Base-by-base conservation (phyloP, 164 flowering plant species). In the Paratinospora sagittata region DNA sequence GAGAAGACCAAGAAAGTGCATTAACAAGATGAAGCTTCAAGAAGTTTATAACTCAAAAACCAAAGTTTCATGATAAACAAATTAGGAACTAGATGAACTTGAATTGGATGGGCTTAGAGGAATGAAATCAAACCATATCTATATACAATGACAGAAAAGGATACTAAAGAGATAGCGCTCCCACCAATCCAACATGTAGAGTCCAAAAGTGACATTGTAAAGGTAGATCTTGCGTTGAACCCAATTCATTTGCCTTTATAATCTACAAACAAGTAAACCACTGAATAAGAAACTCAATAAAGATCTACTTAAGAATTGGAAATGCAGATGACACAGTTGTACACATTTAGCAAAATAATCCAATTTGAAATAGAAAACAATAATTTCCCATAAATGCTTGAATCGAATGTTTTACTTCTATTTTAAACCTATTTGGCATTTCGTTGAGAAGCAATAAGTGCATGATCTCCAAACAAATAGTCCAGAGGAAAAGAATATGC, bases 181-280 rank as follows among this genome's bases (percentile, higher is more conserved):
- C 81, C 81, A 79, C 79, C 79, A 79, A 62, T 79, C 79, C 67
- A 79, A 64, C 82, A 76, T 79, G 79, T 73, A 76, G 60, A 76
- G 77, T 33, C 82, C 82, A 36, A 79, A 76, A 33, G 79, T 73
- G 74, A 79, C 82, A 71, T 79, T 79, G 73, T 79, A 79, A 33
- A 79, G 78, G 47, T 70, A 71, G 70, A 79, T 79, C 72, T 73
- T 76, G 24, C 74, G 69, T 37, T 66, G 66, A 39, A 75, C 26
- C 73, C 65, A 75, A 26, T 66, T 65, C 70, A 75, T 75, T 14
- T 41, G 49, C 27, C 13, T 30, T 68, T 52, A 16, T 0, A 37
- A 37, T n/a, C 47, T 19, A 23, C 11, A 39, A 34, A 39, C 43
- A 66, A 12, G 14, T n/a, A 66, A 23, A 36, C 47, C 37, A 21